Evolutionary conservation across 495 filamentous ascomycete genomes (phyloP).

Genomic region (Chaetomium cochliodes): DNA sequence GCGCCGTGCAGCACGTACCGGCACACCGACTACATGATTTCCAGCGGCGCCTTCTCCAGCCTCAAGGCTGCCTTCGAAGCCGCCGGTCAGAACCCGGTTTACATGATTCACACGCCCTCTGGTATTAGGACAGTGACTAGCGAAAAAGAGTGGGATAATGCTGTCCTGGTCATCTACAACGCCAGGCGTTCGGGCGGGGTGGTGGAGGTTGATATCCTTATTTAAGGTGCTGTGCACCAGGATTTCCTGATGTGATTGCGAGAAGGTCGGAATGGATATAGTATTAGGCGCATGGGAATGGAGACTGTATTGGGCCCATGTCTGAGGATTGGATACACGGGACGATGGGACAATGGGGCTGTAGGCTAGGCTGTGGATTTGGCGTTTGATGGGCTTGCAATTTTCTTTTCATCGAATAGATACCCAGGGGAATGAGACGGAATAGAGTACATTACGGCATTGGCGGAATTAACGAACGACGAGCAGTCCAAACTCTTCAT

Average conservation of each 20-base stretch:
- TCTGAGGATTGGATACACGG: too few species aligned
- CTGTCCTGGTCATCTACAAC: slow-evolving; percentile 25
- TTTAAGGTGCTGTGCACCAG: slow-evolving; percentile 14
- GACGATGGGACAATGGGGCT: too few species aligned
- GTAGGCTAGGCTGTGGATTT: too few species aligned
- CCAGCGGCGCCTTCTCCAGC: slow-evolving; percentile 19
- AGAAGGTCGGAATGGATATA: background rate
- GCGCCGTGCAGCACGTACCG: slow-evolving; percentile 9
- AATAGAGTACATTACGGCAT: background rate
- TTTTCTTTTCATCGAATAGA: background rate
- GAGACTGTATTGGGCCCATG: background rate
- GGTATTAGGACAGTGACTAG: slow-evolving; percentile 10
- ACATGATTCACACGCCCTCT: slow-evolving; percentile 22
- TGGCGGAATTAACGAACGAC: background rate
- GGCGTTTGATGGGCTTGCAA: background rate
- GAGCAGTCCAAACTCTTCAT: background rate
- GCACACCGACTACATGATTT: slow-evolving; percentile 20
- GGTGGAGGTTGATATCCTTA: slow-evolving; percentile 25
- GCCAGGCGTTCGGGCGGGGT: slow-evolving; percentile 18
- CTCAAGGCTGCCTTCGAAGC: slow-evolving; percentile 22
- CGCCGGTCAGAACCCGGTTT: slow-evolving; percentile 14
- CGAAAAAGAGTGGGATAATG: slow-evolving; percentile 23
- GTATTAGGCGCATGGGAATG: background rate
- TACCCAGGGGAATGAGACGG: slow-evolving; percentile 1
- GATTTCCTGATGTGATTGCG: background rate